Evolutionary conservation across 306 rosid species (phyloP), one percentile per base, ranked within the genome.

Genomic region (Rubus parviflorus): DNA sequence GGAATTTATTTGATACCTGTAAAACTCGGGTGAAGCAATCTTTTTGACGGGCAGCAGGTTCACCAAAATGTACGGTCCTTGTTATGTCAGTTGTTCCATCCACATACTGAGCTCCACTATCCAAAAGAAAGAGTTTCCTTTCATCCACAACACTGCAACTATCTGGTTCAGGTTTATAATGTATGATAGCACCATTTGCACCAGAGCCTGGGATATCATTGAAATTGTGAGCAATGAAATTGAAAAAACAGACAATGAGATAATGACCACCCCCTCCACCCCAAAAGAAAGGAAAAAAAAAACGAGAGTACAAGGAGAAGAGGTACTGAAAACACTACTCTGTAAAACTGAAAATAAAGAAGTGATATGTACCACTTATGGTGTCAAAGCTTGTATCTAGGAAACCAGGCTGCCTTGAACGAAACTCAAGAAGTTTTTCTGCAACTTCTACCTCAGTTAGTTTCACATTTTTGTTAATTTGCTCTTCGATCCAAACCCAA

Each of bases 21-120:
- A 95, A 87, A 81, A 95, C 99, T 80, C 98, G 88, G 57, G 98
- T 92, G 75, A 90, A 89, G 83, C 98, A 95, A 75, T 90, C 97
- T 75, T 81, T 92, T 83, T 89, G 92, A 75, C 88, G 87, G 15
- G 83, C 58, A 12, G 89, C 82, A 48, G 99, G 97, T 75, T 89
- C 82, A 47, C 96, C 96, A 86, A 95, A 95, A 95, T 95, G 98
- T 70, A 92, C 97, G 4, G 98, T 95, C 67, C 98, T 86, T 13
- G 98, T 95, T 83, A 92, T 82, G 83, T 95, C 98, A 63, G 98
- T 92, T 81, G 98, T 95, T 56, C 98, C 98, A 76, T 95, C 98
- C 77, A 95, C 86, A 80, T 86, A 95, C 79, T 95, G 98, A 79
- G 93, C 98, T 71, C 98, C 98, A 84, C 97, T 95, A 83, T 95